Evolutionary conservation across 192 early-diverging fungal genomes (phyloP), one percentile per base, ranked within the genome.

Genomic region (Backusella australiensis): DNA sequence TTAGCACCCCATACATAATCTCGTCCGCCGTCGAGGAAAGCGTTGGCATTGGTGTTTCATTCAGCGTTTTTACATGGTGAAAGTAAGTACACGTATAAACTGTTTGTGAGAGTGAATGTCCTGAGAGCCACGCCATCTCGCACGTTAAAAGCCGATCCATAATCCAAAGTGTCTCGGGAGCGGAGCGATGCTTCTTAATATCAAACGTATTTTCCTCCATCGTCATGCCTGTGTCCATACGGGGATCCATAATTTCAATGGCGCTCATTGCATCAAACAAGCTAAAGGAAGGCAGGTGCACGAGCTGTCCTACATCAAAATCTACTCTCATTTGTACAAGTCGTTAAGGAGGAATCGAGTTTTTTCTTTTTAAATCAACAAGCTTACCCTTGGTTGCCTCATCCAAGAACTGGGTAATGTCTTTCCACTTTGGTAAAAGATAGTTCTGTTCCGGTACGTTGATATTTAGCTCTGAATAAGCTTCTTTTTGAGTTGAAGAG

Each of bases 241-340:
- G 85, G 15, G 89, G 87, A 76, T 90, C 86, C 86, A 88, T 89
- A 32, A 91, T 88, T 81, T 91, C 90, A 52, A 90, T 89, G 14
- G 90, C 89, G 41, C 87, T 85, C 90, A 91, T 90, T 26, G 88
- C 90, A 52, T 91, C 90, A 75, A 83, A 88, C 3, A 91, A 67
- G 19, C 82, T 85, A 77, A 91, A 91, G 1, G 85, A 81, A 49
- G 82, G 77, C 15, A 89, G 42, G 63, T 88, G 88, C 41, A 91
- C 74, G 32, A 91, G 75, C 46, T 91, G 83, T n/a, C 90, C 90
- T 21, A 82, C 75, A 34, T 86, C 72, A 71, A 90, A 79, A 36
- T 89, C 88, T 89, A 39, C 2, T 9, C 8, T 39, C 23, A 23
- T 14, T 53, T 36, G 14, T 35, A 1, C 38, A 39, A 39, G 38